Base-by-base conservation (phyloP, 2,329 filamentous ascomycete genomes). In the Ceratocystis eucalypticola region DNA sequence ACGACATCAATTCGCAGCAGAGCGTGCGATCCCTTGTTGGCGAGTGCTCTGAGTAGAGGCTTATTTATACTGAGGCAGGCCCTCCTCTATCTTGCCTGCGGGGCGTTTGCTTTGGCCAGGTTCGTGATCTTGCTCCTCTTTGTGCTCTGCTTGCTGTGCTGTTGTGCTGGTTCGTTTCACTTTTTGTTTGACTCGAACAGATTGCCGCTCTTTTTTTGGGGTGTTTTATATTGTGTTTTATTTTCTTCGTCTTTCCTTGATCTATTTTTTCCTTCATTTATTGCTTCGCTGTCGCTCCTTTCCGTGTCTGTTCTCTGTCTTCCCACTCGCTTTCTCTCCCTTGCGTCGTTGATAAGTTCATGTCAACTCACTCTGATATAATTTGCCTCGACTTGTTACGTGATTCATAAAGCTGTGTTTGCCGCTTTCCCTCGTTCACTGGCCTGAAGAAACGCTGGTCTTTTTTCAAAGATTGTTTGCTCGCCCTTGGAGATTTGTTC, bases 391-490 rank as follows among this genome's bases (percentile, higher is more conserved):
- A 12, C 7, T 66, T 55, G 22, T 55, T 62, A 12, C 37, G 37
- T 41, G 37, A 15, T 62, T 33, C 46, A 8, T 53, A 8, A 10
- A 33, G 20, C 28, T 10, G 46, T 17, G 41, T 45, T 20, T 46
- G 37, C 6, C 33, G 20, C 22, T 25, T 33, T 22, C 22, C 53
- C 15, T 55, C 37, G 37, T 55, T 59, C 25, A 37, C 55, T 37
- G 55, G 17, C 33, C 28, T 15, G 33, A 33, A n/a, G 28, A 10
- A 59, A 37, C 12, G 28, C 25, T 33, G 17, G 28, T 59, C 30
- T 37, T 59, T 59, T 59, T 59, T 37, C 55, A 59, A 59, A 59
- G 55, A 59, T n/a, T 12, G n/a, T 22, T 25, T n/a, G 22, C 53
- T 15, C 25, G 12, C 10, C 5, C 12, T 37, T 15, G 37, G 37